phyloP scores from a whole-genome alignment of 1,284 basidiomycete genomes.

The Tetrapyrgos nigripes region DNA sequence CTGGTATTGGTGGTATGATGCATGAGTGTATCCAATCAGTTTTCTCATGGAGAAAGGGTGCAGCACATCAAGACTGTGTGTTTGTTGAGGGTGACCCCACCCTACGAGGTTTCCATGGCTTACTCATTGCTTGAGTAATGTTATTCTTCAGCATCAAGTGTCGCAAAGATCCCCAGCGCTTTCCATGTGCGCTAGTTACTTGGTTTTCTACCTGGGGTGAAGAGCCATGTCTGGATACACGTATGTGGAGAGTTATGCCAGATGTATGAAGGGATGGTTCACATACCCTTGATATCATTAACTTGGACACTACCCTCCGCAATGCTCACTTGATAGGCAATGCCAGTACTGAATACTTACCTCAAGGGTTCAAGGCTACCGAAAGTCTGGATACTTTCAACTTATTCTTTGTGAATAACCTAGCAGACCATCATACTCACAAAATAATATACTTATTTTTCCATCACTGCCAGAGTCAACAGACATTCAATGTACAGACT shows the following conservation, averaged over 20 bases:
- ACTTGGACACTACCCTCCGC: slow-evolving; percentile 23
- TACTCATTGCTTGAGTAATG: slow-evolving; percentile 13
- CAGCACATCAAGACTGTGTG: slow-evolving; percentile 28
- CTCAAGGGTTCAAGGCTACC: slow-evolving; percentile 6
- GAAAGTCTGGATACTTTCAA: slow-evolving; percentile 19
- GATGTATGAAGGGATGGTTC: neutral
- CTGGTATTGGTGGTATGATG: slow-evolving; percentile 33
- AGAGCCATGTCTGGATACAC: slow-evolving; percentile 11
- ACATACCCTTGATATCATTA: slow-evolving; percentile 14
- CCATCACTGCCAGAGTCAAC: no score
- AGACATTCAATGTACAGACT: no score
- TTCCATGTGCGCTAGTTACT: slow-evolving; percentile 23
- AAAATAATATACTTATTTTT: slow-evolving; percentile 10
- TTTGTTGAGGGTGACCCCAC: slow-evolving; percentile 20
- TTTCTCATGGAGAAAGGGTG: slow-evolving; percentile 23
- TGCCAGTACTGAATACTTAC: slow-evolving; percentile 13
- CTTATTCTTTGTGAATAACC: slow-evolving; percentile 24
- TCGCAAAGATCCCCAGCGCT: neutral
- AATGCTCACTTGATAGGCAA: slow-evolving; percentile 24
- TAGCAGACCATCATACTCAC: slow-evolving; percentile 22
- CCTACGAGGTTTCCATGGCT: slow-evolving; percentile 12
- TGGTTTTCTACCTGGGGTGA: slow-evolving; percentile 17
- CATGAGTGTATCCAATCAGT: slow-evolving; percentile 32
- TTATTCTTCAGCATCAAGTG: slow-evolving; percentile 20
- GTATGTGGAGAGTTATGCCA: slow-evolving; percentile 23